Conservation (phyloP, 2,329 filamentous ascomycete genomes). For the Daldinia sp. region DNA sequence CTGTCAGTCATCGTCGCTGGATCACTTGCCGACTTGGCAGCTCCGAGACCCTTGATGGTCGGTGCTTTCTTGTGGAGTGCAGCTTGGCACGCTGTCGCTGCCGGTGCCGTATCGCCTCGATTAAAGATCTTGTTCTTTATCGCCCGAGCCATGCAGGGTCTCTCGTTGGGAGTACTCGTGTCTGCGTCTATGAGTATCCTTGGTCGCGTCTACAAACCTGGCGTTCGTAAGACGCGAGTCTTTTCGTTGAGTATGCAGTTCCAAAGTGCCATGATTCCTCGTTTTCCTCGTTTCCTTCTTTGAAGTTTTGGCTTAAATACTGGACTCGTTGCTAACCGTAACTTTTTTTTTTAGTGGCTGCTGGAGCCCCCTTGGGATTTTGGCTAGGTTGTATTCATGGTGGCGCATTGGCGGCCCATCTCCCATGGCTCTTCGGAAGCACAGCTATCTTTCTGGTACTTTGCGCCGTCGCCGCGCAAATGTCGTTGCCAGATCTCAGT, state of each 20-base stretch:
- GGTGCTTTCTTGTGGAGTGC: conserved; percentile 58
- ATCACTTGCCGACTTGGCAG: conserved; percentile 54
- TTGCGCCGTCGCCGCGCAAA: conserved; percentile 54
- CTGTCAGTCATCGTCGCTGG: conserved; percentile 57
- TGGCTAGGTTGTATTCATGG: conserved; percentile 56
- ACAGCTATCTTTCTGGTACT: conserved; percentile 56
- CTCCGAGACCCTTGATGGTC: conserved; percentile 57
- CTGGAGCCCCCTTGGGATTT: conserved; percentile 53
- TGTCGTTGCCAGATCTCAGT: conserved; percentile 55
- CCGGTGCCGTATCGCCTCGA: conserved; percentile 53
- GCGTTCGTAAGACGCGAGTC: conserved; percentile 54
- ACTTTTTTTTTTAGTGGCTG: conserved; percentile 46
- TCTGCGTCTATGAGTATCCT: conserved; percentile 54
- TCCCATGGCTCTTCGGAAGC: conserved; percentile 59
- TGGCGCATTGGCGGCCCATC: conserved; percentile 55
- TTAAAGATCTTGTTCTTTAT: conserved; percentile 53
- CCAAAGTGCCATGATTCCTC: neutral
- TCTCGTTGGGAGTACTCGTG: conserved; percentile 53
- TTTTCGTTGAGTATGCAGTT: conserved; percentile 48
- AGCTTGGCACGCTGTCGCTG: conserved; percentile 55
- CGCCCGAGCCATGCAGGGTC: conserved; percentile 55
- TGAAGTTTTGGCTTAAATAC: neutral
- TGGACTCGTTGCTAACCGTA: neutral
- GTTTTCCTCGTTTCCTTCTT: neutral
- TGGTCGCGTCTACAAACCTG: conserved; percentile 55